phyloP scores from a whole-genome alignment of 495 filamentous ascomycete genomes.

The Delitschia confertaspora region DNA sequence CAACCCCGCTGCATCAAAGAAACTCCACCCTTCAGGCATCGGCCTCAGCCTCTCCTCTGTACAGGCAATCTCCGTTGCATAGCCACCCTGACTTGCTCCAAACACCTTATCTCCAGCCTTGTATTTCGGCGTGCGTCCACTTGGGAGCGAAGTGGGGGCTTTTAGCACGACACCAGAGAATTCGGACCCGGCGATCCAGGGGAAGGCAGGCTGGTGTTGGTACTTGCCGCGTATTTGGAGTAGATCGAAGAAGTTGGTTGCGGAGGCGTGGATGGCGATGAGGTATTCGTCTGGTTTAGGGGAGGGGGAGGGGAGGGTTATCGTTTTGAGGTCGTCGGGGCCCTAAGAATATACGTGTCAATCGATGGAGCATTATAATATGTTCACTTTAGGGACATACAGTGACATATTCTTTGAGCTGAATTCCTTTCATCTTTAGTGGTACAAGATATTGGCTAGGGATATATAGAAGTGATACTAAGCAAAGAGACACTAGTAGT shows the following conservation, averaged over 20 bases:
- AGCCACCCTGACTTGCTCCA: constrained; percentile 78
- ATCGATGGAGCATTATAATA: constrained; percentile 8
- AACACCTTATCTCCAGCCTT: constrained; percentile 75
- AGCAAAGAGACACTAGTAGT: not conserved
- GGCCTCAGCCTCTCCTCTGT: constrained; percentile 58
- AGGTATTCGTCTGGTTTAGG: constrained; percentile 69
- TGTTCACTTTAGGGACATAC: constrained; percentile 35
- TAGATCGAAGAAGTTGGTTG: constrained; percentile 93
- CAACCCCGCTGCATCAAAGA: constrained; percentile 75
- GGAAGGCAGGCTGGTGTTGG: constrained; percentile 60
- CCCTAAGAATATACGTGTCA: constrained; percentile 41
- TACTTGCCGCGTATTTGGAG: constrained; percentile 79
- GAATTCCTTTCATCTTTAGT: constrained; percentile 78
- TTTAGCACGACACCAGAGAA: constrained; percentile 72
- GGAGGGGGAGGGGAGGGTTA: constrained; percentile 59
- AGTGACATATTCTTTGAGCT: constrained; percentile 75
- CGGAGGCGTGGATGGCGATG: constrained; percentile 77
- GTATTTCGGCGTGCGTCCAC: constrained; percentile 43
- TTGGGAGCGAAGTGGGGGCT: constrained; percentile 43
- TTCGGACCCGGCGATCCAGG: constrained; percentile 81
- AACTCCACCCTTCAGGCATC: constrained; percentile 71
- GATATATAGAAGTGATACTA: not conserved
- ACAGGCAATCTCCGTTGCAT: constrained; percentile 64
- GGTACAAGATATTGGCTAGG: not conserved
- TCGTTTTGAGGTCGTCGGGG: constrained; percentile 68